Percentiles rank a stretch among this genome's conserved stretches.
phyloP scores from a whole-genome alignment of 345 rosid species.

The Mallotus nudiflorus region DNA sequence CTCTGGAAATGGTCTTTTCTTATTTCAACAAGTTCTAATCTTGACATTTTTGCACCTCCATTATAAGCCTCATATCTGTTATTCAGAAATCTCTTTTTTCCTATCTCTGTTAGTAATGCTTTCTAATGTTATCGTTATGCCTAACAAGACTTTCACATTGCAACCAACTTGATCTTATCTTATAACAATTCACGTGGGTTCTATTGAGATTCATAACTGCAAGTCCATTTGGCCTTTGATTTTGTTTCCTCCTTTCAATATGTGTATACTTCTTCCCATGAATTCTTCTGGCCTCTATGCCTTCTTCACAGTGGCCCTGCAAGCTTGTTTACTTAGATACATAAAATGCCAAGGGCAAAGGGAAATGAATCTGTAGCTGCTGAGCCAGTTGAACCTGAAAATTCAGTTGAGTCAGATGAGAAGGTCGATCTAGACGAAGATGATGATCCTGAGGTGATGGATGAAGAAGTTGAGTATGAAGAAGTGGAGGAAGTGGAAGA shows the following conservation, averaged over 20 bases:
- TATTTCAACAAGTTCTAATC: constrained; percentile 41
- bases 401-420: constrained; percentile 56
- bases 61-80: constrained; percentile 47
- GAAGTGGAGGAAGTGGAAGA: constrained; percentile 77
- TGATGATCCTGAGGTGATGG: constrained; percentile 59
- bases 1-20: constrained; percentile 37
- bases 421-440: constrained; percentile 71
- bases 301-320: constrained; percentile 78
- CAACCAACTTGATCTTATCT: constrained; percentile 54
- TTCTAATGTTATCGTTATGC: constrained; percentile 34
- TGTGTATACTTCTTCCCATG: constrained; percentile 66
- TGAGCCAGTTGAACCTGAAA: constrained; percentile 47
- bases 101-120: constrained; percentile 41
- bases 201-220: constrained; percentile 60
- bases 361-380: constrained; percentile 48
- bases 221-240: constrained; percentile 73
- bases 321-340: constrained; percentile 71
- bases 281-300: constrained; percentile 88
- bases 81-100: constrained; percentile 42
- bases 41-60: constrained; percentile 50
- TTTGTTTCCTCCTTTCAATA: constrained; percentile 73
- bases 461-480: constrained; percentile 82
- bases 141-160: constrained; percentile 35
- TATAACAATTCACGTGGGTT: constrained; percentile 54
- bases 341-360: constrained; percentile 80